These are phyloP conservation scores for Vigna angularis DNA, from an alignment of 306 rosid species.

Conservation along the genomic window DNA sequence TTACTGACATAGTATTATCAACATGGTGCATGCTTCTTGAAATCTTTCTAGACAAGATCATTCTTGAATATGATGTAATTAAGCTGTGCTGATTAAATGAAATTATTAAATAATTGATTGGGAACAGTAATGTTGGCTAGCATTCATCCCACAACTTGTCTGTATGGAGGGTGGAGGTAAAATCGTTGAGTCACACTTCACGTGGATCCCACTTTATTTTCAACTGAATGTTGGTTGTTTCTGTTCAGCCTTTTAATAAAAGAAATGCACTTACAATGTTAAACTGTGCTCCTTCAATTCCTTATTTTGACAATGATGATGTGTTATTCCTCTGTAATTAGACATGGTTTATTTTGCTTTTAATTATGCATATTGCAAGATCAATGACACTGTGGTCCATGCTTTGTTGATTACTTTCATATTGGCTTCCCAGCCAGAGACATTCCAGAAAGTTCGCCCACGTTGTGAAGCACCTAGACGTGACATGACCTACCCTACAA, in stretches of 20 bases:
- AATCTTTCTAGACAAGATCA: not conserved
- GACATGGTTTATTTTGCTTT: constrained; percentile 1
- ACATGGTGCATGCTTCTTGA: constrained; percentile 26
- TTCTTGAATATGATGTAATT: constrained; percentile 14
- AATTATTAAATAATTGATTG: constrained; percentile 23
- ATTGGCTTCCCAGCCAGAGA: constrained; percentile 78
- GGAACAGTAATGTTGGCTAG: constrained; percentile 4
- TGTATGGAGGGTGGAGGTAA: constrained; percentile 4
- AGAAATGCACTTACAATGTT: not conserved
- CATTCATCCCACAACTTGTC: not conserved
- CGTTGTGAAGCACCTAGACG: constrained; percentile 98
- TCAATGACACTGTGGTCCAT: not conserved
- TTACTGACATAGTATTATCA: constrained; percentile 12
- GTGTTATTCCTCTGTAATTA: constrained; percentile 32
- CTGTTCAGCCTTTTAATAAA: constrained; percentile 3
- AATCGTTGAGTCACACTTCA: constrained; percentile 14
- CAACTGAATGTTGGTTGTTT: constrained; percentile 19
- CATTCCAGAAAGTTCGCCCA: constrained; percentile 88
- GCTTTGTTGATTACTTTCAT: constrained; percentile 29
- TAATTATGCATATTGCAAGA: constrained; percentile 22
- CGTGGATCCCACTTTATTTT: constrained; percentile 13
- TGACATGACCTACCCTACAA: constrained; percentile 83
- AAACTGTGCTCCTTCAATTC: constrained; percentile 21
- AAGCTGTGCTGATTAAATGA: constrained; percentile 23
- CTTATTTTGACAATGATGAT: constrained; percentile 25